Base-by-base conservation (phyloP, 2,329 filamentous ascomycete species). In the Elsinoe perseae region DNA sequence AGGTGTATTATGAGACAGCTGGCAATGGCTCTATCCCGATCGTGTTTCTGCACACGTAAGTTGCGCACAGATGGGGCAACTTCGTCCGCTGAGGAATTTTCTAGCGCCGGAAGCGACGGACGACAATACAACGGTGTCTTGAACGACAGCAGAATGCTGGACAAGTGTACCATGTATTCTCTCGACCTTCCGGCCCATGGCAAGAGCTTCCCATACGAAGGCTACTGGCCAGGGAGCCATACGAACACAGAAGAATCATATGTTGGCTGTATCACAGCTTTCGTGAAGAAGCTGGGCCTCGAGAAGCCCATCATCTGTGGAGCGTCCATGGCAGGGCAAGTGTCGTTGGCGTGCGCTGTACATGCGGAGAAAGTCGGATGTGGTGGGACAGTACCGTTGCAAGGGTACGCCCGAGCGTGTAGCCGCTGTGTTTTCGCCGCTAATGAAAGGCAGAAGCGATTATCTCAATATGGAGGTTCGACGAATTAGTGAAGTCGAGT, bases 61-160 rank as follows among this genome's bases (percentile, higher is more conserved):
- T 28, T 28, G 7, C 18, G 14, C 21, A 21, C 21, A 6, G 7
- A n/a, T 20, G 16, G 3, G 3, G 23, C 18, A 25, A 10, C 10
- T 3, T 6, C 14, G 9, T n/a, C 4, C 12, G 21, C 21, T 48
- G 43, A 48, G 20, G 14, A 28, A 28, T 4, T 3, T 50, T 9
- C 7, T n/a, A 34, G 27, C 14, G 27, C 48, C 14, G 73, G 75
- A 2, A 73, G 71, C 50, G 76, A 79, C 59, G 68, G 69, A 25
- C 64, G 76, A 25, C 75, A 78, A 61, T 78, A 78, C 54, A 76
- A 79, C 54, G 75, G 76, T 18, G 75, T 79, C 1, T 73, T 79
- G 74, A 78, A 78, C 56, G 70, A 78, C 56, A 57, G 65, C 25
- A 65, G 68, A 10, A 76, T 77, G 73, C 67, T 71, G 18, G 70